Percentiles rank a stretch among this genome's conserved stretches.
Conservation (phyloP, 805 yeast genomes). For the Ogataea trehaloabstinens region DNA sequence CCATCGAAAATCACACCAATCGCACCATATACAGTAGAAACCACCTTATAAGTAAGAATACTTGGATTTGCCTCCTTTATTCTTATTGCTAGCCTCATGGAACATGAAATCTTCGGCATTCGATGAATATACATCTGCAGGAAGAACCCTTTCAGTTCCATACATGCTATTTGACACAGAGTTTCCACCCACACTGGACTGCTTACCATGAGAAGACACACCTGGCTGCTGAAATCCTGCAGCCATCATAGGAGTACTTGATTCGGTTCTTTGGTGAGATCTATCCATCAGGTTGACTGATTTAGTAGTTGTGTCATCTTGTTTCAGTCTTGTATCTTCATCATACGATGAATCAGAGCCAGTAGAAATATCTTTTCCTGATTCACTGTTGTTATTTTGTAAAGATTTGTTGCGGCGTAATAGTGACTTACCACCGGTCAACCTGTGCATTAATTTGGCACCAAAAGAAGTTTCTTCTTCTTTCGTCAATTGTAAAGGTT, state of each 20-base stretch:
- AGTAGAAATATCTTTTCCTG: constrained; percentile 5
- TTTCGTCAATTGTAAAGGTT: constrained; percentile 32
- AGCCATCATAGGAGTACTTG: constrained; percentile 20
- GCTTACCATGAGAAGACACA: constrained; percentile 7
- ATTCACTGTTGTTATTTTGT: constrained; percentile 4
- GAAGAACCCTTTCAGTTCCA: constrained; percentile 8
- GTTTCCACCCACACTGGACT: constrained; percentile 9
- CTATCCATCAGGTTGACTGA: neutral
- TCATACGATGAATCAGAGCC: constrained; percentile 3
- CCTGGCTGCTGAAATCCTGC: constrained; percentile 5
- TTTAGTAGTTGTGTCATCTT: constrained; percentile 3
- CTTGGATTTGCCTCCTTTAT: constrained; percentile 1
- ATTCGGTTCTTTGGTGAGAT: constrained; percentile 17
- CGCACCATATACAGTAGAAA: no score
- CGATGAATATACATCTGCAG: constrained; percentile 13
- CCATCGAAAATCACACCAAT: neutral
- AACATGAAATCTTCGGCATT: constrained; percentile 7
- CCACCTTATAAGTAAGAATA: constrained; percentile 11
- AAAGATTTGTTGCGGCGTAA: constrained; percentile 22
- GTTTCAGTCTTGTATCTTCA: constrained; percentile 2
- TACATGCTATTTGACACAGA: constrained; percentile 11
- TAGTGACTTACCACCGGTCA: constrained; percentile 43
- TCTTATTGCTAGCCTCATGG: neutral
- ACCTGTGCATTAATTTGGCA: constrained; percentile 40
- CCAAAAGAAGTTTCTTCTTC: constrained; percentile 36